These are phyloP conservation scores for Niveomyces coronatus DNA, from an alignment of 2,329 filamentous ascomycete genomes.

Conservation along the genomic window DNA sequence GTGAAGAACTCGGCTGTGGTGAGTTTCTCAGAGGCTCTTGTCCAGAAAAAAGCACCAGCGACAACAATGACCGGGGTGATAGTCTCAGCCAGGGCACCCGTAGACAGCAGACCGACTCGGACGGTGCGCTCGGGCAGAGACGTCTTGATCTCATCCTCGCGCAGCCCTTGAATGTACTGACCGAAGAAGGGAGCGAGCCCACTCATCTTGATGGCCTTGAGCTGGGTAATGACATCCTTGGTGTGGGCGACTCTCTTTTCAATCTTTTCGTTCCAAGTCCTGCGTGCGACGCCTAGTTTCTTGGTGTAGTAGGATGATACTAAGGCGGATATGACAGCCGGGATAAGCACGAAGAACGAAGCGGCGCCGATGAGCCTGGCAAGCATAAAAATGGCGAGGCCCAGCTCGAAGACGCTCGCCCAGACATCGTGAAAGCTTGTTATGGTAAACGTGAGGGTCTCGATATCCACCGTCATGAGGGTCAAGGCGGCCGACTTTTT, in stretches of 20 bases:
- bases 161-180: conserved; percentile 9
- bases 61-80: conserved; percentile 7
- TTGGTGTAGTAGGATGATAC: conserved; percentile 5
- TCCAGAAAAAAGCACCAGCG: conserved; percentile 9
- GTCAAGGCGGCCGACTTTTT: conserved; percentile 9
- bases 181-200: conserved; percentile 16
- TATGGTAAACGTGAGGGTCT: conserved; percentile 4
- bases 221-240: conserved; percentile 17
- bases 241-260: conserved; percentile 6
- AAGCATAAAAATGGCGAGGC: conserved; percentile 6
- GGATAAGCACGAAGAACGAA: conserved; percentile 4
- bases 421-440: conserved; percentile 7
- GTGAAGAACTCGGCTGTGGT: conserved; percentile 6
- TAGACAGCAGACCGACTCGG: conserved; percentile 2
- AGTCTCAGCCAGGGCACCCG: conserved; percentile 1
- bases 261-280: conserved; percentile 8
- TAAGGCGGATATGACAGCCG: neutral
- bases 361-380: conserved; percentile 6
- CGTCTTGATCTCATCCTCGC: conserved; percentile 12
- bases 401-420: conserved; percentile 5
- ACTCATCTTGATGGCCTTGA: conserved; percentile 27
- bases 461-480: conserved; percentile 7
- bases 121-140: conserved; percentile 2
- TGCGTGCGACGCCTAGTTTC: conserved; percentile 3
- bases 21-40: neutral